Percentiles rank a stretch among this genome's conserved stretches.
Conservation (phyloP, 1,284 basidiomycete genomes). For the Peniophora sp. region DNA sequence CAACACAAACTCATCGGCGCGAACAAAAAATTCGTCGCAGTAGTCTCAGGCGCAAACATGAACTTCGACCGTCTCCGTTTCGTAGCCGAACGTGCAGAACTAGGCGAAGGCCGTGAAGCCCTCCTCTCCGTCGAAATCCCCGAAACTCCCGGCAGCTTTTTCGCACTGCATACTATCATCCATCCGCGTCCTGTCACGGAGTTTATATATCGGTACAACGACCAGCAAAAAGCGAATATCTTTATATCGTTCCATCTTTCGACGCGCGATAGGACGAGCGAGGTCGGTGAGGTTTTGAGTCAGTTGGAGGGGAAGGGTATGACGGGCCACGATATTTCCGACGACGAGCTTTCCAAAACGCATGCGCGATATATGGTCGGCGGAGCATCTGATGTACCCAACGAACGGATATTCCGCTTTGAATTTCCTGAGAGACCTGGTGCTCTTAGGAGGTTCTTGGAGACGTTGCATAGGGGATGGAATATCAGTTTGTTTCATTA, state of each 20-base stretch:
- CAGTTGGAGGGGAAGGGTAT: slow-evolving; percentile 65
- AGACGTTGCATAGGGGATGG: slow-evolving; percentile 80
- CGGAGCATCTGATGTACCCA: slow-evolving; percentile 64
- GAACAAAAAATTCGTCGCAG: slow-evolving; percentile 83
- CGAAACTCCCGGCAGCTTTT: slow-evolving; percentile 88
- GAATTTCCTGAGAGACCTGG: slow-evolving; percentile 96
- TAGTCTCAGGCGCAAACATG: slow-evolving; percentile 97
- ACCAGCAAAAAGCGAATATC: slow-evolving; percentile 68
- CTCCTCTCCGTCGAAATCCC: slow-evolving; percentile 91
- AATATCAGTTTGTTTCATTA: slow-evolving; percentile 98
- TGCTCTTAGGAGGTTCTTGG: slow-evolving; percentile 85
- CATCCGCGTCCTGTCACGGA: slow-evolving; percentile 94
- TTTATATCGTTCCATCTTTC: slow-evolving; percentile 89
- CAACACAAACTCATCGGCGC: slow-evolving; percentile 77
- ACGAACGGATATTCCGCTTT: slow-evolving; percentile 93
- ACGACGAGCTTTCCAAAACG: slow-evolving; percentile 93
- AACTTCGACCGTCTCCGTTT: slow-evolving; percentile 96
- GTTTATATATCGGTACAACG: slow-evolving; percentile 88
- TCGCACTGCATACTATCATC: slow-evolving; percentile 81
- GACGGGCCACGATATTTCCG: slow-evolving; percentile 83
- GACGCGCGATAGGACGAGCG: slow-evolving; percentile 51
- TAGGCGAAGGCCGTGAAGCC: slow-evolving; percentile 93
- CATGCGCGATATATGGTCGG: slow-evolving; percentile 95
- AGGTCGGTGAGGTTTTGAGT: slow-evolving; percentile 62
- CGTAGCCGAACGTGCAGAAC: slow-evolving; percentile 94